phyloP scores from a whole-genome alignment of 139 green algal genomes.

The Pseudopediastrum boryanum region DNA sequence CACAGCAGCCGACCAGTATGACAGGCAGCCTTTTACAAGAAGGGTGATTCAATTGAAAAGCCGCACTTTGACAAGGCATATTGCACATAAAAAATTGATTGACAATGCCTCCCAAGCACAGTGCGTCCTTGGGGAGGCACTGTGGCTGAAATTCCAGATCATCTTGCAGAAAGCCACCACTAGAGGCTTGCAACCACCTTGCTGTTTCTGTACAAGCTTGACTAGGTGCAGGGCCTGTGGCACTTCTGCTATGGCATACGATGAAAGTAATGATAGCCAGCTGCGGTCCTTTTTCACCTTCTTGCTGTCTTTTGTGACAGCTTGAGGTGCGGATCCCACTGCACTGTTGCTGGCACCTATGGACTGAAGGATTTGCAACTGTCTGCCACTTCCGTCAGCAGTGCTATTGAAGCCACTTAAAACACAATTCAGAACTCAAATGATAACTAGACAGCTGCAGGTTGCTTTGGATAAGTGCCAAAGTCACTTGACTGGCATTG shows the following conservation, averaged over 20 bases:
- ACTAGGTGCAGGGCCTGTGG: not conserved
- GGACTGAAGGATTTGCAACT: not conserved
- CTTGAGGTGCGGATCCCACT: not conserved
- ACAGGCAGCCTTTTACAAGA: no score
- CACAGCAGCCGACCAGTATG: no score
- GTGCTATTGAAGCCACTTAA: not conserved
- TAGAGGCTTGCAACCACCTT: no score
- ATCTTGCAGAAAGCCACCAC: no score
- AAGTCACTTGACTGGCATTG: not conserved
- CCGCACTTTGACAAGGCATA: no score
- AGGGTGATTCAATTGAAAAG: no score
- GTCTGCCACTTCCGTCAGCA: not conserved
- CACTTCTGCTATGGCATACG: not conserved
- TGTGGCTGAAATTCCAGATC: no score
- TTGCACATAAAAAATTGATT: no score
- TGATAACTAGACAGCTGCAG: not conserved
- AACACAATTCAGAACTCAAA: not conserved
- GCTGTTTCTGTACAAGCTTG: no score
- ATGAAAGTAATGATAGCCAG: not conserved
- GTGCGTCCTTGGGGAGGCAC: no score
- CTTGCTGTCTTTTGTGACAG: not conserved
- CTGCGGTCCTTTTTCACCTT: not conserved
- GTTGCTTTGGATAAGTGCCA: not conserved
- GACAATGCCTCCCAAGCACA: no score
- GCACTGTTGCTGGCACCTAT: slow-evolving; percentile 1